Conservation (phyloP, 192 early-diverging fungal species). For the Rhizophlyctis rosea region DNA sequence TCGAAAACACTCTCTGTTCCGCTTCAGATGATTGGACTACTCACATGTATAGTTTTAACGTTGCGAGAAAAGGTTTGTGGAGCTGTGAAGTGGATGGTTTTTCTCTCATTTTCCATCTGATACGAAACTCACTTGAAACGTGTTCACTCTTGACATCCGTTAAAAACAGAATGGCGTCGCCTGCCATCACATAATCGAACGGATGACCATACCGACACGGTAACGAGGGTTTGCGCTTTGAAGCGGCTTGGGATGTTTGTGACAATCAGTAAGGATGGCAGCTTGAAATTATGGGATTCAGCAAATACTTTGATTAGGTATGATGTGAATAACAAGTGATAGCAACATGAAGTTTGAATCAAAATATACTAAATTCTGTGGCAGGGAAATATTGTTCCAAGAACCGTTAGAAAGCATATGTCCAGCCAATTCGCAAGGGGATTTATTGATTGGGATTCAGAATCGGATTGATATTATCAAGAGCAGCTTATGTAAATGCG, state of each 20-base stretch:
- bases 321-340: not conserved
- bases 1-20: constrained; percentile 33
- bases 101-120: not conserved
- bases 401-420: constrained; percentile 37
- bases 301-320: constrained; percentile 43
- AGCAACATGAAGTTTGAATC: not conserved
- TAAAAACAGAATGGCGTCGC: constrained; percentile 32
- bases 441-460: constrained; percentile 42
- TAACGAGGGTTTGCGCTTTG: constrained; percentile 36
- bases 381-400: constrained; percentile 50
- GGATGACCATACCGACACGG: constrained; percentile 46
- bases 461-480: constrained; percentile 43
- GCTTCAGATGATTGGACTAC: constrained; percentile 36
- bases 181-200: constrained; percentile 36
- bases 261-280: constrained; percentile 33
- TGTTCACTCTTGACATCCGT: not conserved
- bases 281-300: constrained; percentile 46
- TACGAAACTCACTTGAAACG: not conserved
- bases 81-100: not conserved
- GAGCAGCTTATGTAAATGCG: constrained; percentile 24
- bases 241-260: constrained; percentile 38
- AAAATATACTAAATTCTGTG: not conserved
- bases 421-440: constrained; percentile 32
- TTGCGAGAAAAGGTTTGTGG: constrained; percentile 26
- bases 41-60: constrained; percentile 39